Conservation (phyloP, 108 stramenopile species). For the Cyclostephanos tholiformis region DNA sequence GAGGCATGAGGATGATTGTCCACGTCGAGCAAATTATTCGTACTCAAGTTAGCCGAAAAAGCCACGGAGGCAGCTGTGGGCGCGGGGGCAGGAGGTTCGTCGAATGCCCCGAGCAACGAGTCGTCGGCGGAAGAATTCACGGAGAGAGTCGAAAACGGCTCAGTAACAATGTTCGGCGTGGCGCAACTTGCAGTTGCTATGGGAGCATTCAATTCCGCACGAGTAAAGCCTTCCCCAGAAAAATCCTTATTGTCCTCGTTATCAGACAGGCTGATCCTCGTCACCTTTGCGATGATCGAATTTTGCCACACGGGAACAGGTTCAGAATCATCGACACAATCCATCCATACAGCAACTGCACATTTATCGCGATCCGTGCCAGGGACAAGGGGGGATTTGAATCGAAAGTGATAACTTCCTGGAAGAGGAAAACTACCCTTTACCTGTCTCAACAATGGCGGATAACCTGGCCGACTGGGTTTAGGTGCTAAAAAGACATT, state of each 20-base stretch:
- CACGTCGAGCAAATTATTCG: slow-evolving; percentile 53
- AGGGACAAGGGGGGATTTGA: slow-evolving; percentile 87
- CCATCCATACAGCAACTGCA: slow-evolving; percentile 89
- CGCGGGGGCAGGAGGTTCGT: slow-evolving; percentile 49
- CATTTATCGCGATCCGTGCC: slow-evolving; percentile 83
- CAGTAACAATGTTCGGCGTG: slow-evolving; percentile 13
- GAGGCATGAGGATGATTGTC: slow-evolving; percentile 36
- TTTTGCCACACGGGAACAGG: slow-evolving; percentile 78
- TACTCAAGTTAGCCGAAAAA: slow-evolving; percentile 22
- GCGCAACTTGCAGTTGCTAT: slow-evolving; percentile 33
- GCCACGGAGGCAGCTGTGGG: slow-evolving; percentile 32
- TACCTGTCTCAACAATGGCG: slow-evolving; percentile 82
- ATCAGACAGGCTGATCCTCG: slow-evolving; percentile 70
- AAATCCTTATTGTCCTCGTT: slow-evolving; percentile 71
- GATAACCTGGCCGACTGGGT: slow-evolving; percentile 67
- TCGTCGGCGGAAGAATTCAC: slow-evolving; percentile 34
- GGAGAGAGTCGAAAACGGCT: slow-evolving; percentile 2
- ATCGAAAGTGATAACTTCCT: slow-evolving; percentile 95
- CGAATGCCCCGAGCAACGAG: slow-evolving; percentile 62
- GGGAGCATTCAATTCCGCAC: slow-evolving; percentile 38
- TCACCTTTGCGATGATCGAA: slow-evolving; percentile 79
- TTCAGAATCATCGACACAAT: slow-evolving; percentile 73
- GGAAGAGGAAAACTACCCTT: slow-evolving; percentile 90
- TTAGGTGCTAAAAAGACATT: slow-evolving; percentile 94
- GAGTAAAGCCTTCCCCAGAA: slow-evolving; percentile 10